These are phyloP conservation scores for Phaeodactylum tricornutum DNA, from an alignment of 108 stramenopile genomes.

Conservation along the genomic window DNA sequence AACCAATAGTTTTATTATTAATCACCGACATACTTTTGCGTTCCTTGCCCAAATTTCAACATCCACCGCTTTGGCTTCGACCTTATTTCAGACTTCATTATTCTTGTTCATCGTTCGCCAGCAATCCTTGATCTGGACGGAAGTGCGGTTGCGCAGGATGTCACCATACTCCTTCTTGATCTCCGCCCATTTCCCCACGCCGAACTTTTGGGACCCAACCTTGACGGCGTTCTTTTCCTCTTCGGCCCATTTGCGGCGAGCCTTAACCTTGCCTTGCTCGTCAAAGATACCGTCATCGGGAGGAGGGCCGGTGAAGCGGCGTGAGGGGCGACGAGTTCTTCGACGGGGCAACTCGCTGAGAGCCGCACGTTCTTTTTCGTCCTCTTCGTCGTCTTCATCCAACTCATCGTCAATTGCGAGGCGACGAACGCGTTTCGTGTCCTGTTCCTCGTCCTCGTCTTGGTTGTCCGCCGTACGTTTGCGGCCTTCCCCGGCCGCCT, in stretches of 20 bases:
- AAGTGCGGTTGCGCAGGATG: conserved; percentile 35
- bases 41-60: too few relatives aligned
- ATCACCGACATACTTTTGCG: too few relatives aligned
- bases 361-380: background rate
- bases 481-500: background rate
- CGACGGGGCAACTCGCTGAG: background rate
- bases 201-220: conserved; percentile 36
- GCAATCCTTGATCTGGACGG: conserved; percentile 67
- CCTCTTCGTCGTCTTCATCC: conserved; percentile 1
- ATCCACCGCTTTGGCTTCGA: too few relatives aligned
- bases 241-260: conserved; percentile 36
- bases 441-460: background rate
- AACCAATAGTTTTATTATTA: too few relatives aligned
- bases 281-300: conserved; percentile 5
- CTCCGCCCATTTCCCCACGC: conserved; percentile 44
- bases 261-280: conserved; percentile 2
- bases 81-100: too few relatives aligned
- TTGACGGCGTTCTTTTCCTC: conserved; percentile 45
- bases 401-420: background rate
- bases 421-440: background rate
- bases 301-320: background rate
- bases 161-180: conserved; percentile 45
- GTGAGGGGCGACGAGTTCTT: background rate
- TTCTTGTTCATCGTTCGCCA: conserved; percentile 46
- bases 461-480: background rate